Conservation (phyloP, 331 rosid genomes). For the Quercus lobata region DNA sequence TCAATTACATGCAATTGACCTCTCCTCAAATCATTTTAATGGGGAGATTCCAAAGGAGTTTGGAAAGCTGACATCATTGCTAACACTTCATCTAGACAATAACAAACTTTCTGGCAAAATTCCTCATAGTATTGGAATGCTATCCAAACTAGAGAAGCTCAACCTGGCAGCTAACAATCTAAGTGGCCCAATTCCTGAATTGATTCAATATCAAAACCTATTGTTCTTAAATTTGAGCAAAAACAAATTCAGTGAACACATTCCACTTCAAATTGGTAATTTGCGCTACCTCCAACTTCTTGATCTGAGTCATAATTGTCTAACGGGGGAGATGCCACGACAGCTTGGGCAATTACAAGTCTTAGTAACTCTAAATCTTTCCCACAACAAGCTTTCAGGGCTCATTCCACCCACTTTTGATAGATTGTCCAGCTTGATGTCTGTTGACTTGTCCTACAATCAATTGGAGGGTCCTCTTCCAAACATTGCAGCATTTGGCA, state of each 20-base stretch:
- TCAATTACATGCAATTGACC: neutral
- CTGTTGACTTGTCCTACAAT: constrained; percentile 29
- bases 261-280: constrained; percentile 23
- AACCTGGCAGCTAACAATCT: constrained; percentile 17
- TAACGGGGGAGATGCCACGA: constrained; percentile 14
- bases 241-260: constrained; percentile 20
- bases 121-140: neutral
- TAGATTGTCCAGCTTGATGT: constrained; percentile 12
- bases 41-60: neutral
- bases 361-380: constrained; percentile 22
- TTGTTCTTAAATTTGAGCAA: constrained; percentile 19
- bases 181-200: constrained; percentile 23
- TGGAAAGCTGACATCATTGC: neutral
- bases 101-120: neutral
- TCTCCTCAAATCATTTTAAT: neutral
- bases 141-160: neutral
- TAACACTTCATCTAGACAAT: neutral
- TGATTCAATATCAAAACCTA: constrained; percentile 7
- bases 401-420: constrained; percentile 14
- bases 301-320: constrained; percentile 29
- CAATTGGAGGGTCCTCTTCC: constrained; percentile 31
- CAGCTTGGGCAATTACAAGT: constrained; percentile 6
- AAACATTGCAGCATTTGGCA: neutral
- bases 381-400: constrained; percentile 25
- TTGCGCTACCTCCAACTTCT: constrained; percentile 8